Evolutionary conservation across 2,329 filamentous ascomycete species (phyloP).

Genomic region (Monilinia fructigena): DNA sequence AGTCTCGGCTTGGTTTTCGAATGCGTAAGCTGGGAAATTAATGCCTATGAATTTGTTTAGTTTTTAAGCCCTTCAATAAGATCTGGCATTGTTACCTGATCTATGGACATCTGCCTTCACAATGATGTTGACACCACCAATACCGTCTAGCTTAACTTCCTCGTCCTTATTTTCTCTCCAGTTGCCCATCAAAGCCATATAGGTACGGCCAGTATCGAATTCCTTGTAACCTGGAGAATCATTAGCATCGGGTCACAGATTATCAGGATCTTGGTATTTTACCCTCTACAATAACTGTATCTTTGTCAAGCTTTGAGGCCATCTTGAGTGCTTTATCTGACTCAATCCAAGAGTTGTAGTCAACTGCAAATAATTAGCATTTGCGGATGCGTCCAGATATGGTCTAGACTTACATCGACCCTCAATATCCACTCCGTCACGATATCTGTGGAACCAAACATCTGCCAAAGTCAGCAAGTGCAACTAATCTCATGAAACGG

Average conservation of each 20-base stretch:
- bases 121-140: slow-evolving; percentile 94
- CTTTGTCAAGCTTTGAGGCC: slow-evolving; percentile 69
- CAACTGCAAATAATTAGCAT: slow-evolving; percentile 57
- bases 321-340: slow-evolving; percentile 80
- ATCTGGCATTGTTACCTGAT: slow-evolving; percentile 61
- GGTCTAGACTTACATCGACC: slow-evolving; percentile 72
- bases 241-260: slow-evolving; percentile 23
- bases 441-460: slow-evolving; percentile 93
- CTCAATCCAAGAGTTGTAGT: slow-evolving; percentile 99
- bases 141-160: slow-evolving; percentile 89
- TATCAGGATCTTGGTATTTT: slow-evolving; percentile 23
- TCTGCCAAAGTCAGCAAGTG: slow-evolving; percentile 55
- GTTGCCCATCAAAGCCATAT: slow-evolving; percentile 90
- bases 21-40: slow-evolving; percentile 95
- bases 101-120: slow-evolving; percentile 98
- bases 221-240: slow-evolving; percentile 74
- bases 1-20: slow-evolving; percentile 98
- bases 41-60: slow-evolving; percentile 62
- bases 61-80: neutral
- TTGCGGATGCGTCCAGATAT: slow-evolving; percentile 25
- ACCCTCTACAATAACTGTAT: slow-evolving; percentile 88
- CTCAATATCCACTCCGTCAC: slow-evolving; percentile 78
- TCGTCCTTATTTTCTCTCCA: slow-evolving; percentile 90
- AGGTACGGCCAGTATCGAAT: slow-evolving; percentile 82
- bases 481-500: neutral